Evolutionary conservation across 2,329 filamentous ascomycete species (phyloP).

Genomic region (Sporothrix dimorphospora): DNA sequence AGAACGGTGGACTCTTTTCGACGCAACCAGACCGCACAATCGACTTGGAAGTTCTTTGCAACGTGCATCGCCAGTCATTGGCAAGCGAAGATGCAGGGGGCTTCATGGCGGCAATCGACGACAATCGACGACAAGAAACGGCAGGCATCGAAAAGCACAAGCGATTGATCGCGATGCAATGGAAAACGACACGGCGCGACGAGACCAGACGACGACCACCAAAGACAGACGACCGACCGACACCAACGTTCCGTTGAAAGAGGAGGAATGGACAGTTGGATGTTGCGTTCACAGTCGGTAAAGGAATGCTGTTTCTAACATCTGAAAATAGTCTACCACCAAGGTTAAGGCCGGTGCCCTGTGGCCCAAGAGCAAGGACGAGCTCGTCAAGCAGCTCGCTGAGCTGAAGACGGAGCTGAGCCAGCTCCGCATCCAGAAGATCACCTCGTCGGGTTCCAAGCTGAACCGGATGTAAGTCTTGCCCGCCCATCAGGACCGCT

Average conservation of each 20-base stretch:
- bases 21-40: no score
- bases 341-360: conserved; percentile 95
- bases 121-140: neutral
- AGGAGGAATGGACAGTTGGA: neutral
- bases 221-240: neutral
- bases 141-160: neutral
- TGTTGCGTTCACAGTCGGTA: no score
- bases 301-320: conserved; percentile 20
- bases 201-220: neutral
- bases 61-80: neutral
- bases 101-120: no score
- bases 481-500: conserved; percentile 3
- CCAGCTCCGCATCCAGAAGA: conserved; percentile 97
- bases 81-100: neutral
- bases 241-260: neutral
- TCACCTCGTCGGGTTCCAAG: conserved; percentile 92
- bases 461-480: conserved; percentile 89
- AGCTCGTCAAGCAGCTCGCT: conserved; percentile 90
- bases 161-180: neutral
- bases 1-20: neutral
- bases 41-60: neutral
- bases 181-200: neutral
- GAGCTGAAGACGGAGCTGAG: conserved; percentile 96
- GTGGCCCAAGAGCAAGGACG: conserved; percentile 99
- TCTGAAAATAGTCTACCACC: conserved; percentile 52